Percentiles rank a stretch among this genome's conserved stretches.
Evolutionary conservation across 2,329 filamentous ascomycete species (phyloP).

Genomic region (Colletotrichum lindemuthianum): DNA sequence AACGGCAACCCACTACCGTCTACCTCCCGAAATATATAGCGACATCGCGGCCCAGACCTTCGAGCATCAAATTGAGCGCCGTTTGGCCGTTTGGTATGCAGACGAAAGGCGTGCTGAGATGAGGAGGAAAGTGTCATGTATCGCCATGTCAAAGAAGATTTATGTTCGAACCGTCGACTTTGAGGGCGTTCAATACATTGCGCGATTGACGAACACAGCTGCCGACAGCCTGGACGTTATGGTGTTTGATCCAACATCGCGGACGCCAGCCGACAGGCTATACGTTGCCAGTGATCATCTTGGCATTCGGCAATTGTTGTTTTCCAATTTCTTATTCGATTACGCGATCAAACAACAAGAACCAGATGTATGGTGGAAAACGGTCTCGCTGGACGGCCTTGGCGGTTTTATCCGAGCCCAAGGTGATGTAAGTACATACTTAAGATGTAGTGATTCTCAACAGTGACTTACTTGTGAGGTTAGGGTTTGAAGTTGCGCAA

Average conservation of each 20-base stretch:
- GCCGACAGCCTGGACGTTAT: not conserved
- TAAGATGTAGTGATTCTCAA: not conserved
- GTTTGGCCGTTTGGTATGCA: not conserved
- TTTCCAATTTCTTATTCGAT: not conserved
- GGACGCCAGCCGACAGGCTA: not conserved
- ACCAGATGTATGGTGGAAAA: slow-evolving; percentile 7
- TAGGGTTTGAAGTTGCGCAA: slow-evolving; percentile 16
- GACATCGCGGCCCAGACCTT: slow-evolving; percentile 7
- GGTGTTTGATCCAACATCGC: slow-evolving; percentile 9
- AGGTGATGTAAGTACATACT: not conserved
- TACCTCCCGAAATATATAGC: slow-evolving; percentile 3
- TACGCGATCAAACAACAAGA: slow-evolving; percentile 1
- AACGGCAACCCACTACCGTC: slow-evolving; percentile 2
- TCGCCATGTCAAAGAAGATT: slow-evolving; percentile 5
- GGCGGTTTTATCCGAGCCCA: not conserved
- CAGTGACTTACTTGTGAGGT: not conserved
- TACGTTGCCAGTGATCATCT: slow-evolving; percentile 17
- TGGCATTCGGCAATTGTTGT: slow-evolving; percentile 6
- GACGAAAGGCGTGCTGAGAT: not conserved
- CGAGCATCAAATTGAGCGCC: not conserved
- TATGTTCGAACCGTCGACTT: slow-evolving; percentile 10
- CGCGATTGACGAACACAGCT: slow-evolving; percentile 6
- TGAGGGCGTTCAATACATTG: slow-evolving; percentile 20
- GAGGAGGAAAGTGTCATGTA: not conserved
- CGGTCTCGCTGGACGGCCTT: slow-evolving; percentile 1